Conservation (phyloP, 495 filamentous ascomycete species). For the Articulospora tetracladia region DNA sequence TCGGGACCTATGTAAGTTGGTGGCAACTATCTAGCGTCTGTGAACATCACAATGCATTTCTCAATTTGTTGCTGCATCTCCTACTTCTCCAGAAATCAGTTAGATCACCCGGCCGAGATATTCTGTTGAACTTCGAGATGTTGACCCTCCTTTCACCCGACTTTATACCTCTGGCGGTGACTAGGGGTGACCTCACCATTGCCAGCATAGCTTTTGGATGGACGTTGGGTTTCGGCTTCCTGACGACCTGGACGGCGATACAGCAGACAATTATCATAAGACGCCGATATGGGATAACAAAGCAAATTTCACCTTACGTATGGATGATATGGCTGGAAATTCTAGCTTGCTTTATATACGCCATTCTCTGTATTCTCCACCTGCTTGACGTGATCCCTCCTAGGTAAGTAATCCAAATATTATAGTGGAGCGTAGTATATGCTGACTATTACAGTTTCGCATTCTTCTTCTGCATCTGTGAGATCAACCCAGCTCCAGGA, state of each 20-base stretch:
- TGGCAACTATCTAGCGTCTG: too few relatives aligned
- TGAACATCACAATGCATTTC: too few relatives aligned
- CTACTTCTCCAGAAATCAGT: not conserved
- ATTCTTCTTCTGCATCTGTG: conserved; percentile 7
- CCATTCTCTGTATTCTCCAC: conserved; percentile 6
- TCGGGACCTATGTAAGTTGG: too few relatives aligned
- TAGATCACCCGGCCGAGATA: not conserved
- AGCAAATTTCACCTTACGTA: not conserved
- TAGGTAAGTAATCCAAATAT: not conserved
- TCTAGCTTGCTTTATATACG: conserved; percentile 1
- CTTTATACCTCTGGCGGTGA: conserved; percentile 19
- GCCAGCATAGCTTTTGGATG: conserved; percentile 37
- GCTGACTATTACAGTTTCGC: conserved; percentile 2
- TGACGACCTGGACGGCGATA: conserved; percentile 34
- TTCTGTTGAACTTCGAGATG: not conserved
- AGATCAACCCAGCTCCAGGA: not conserved
- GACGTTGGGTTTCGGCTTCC: conserved; percentile 36
- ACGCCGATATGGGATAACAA: not conserved
- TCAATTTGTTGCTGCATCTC: too few relatives aligned
- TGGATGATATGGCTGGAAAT: conserved; percentile 15
- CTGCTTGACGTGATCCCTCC: conserved; percentile 6
- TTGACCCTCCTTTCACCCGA: not conserved
- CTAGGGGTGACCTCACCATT: conserved; percentile 24
- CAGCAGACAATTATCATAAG: conserved; percentile 17
- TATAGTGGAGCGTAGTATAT: not conserved